Evolutionary conservation across 116 monocot species (phyloP).

Genomic region (Trichopus zeylanicus): DNA sequence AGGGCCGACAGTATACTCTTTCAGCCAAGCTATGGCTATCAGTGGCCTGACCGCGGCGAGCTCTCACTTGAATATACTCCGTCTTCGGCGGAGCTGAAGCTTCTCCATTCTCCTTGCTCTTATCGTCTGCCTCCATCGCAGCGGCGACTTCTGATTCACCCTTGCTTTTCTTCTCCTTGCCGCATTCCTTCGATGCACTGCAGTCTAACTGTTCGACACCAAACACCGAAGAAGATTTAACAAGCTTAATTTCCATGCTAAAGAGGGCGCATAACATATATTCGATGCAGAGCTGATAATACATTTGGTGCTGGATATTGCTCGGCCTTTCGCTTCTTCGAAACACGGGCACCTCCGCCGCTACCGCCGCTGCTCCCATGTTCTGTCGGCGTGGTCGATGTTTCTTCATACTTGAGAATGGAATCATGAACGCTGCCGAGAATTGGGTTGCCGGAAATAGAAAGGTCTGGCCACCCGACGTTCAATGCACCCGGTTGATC

Average conservation of each 20-base stretch:
- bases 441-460: too few relatives aligned
- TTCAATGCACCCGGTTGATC: not conserved
- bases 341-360: not conserved
- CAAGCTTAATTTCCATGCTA: too few relatives aligned
- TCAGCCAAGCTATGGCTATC: conserved; percentile 69
- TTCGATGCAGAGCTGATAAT: too few relatives aligned
- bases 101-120: conserved; percentile 8
- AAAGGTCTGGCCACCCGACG: conserved; percentile 20
- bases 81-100: conserved; percentile 7
- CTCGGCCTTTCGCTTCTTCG: conserved; percentile 15
- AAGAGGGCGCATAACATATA: too few relatives aligned
- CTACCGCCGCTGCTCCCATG: too few relatives aligned
- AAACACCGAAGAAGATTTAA: too few relatives aligned
- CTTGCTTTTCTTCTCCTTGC: too few relatives aligned
- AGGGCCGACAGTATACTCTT: conserved; percentile 34
- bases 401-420: too few relatives aligned
- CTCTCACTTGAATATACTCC: conserved; percentile 70
- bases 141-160: not conserved
- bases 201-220: too few relatives aligned
- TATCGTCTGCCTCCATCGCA: not conserved
- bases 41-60: conserved; percentile 77
- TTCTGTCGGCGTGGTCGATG: too few relatives aligned
- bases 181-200: too few relatives aligned
- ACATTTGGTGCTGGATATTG: not conserved
- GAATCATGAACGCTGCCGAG: too few relatives aligned